Evolutionary conservation across 1,139 yeast genomes (phyloP).

Genomic region (Magnusiomyces magnusii): DNA sequence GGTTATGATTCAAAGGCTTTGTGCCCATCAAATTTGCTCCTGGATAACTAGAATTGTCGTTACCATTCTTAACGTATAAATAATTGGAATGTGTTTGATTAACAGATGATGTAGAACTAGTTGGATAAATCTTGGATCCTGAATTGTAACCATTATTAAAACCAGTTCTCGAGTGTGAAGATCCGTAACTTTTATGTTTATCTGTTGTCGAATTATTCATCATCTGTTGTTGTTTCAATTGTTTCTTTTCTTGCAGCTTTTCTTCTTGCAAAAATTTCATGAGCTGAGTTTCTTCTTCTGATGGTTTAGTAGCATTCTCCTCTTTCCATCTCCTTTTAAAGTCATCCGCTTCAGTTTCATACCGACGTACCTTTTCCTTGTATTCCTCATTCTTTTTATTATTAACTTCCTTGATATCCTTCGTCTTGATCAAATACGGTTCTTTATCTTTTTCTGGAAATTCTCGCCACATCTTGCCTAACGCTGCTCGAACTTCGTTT

Average conservation of each 20-base stretch:
- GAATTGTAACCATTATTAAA: neutral
- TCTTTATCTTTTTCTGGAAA: slow-evolving; percentile 34
- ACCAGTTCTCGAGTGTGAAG: neutral
- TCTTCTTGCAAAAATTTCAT: slow-evolving; percentile 18
- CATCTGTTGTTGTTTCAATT: slow-evolving; percentile 5
- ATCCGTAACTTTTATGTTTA: neutral
- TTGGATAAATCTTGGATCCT: neutral
- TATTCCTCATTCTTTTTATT: slow-evolving; percentile 33
- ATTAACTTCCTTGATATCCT: slow-evolving; percentile 32
- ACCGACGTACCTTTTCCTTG: slow-evolving; percentile 29
- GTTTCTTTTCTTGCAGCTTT: slow-evolving; percentile 9
- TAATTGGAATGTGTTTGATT: neutral
- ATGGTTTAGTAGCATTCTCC: slow-evolving; percentile 32
- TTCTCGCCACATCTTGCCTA: slow-evolving; percentile 40
- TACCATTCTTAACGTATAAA: neutral
- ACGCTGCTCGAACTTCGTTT: slow-evolving; percentile 37
- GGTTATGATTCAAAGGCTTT: neutral
- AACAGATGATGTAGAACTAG: neutral
- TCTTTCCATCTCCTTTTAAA: slow-evolving; percentile 36
- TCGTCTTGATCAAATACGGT: slow-evolving; percentile 34
- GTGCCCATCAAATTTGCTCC: neutral
- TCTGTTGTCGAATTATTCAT: neutral
- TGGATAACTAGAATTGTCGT: neutral
- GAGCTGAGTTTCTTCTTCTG: slow-evolving; percentile 30
- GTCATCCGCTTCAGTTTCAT: slow-evolving; percentile 36